Evolutionary conservation across 2,329 filamentous ascomycete genomes (phyloP).

Genomic region (Colletotrichum sp.): DNA sequence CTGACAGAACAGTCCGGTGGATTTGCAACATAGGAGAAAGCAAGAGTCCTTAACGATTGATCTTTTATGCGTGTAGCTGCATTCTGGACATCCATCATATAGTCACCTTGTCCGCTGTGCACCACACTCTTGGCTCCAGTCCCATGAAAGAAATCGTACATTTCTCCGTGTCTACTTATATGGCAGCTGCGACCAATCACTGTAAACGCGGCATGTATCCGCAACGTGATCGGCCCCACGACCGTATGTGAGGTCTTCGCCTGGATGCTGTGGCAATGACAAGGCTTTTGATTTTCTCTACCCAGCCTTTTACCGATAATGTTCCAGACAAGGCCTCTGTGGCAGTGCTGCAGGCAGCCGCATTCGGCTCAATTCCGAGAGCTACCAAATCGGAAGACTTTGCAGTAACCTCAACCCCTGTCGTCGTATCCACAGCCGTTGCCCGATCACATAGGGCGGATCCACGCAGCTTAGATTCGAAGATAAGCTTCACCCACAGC

Average conservation of each 20-base stretch:
- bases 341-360: neutral
- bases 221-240: neutral
- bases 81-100: neutral
- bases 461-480: neutral
- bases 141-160: neutral
- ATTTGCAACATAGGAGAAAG: neutral
- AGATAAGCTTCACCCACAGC: neutral
- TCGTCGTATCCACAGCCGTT: neutral
- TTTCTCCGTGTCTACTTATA: neutral
- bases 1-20: neutral
- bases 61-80: neutral
- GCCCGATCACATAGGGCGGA: neutral
- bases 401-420: neutral
- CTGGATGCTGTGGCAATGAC: neutral
- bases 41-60: neutral
- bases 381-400: neutral
- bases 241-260: neutral
- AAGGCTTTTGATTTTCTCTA: neutral
- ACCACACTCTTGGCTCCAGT: no score
- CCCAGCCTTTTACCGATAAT: no score
- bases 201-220: neutral
- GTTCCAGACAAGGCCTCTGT: neutral
- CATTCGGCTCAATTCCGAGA: neutral
- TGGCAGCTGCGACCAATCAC: neutral
- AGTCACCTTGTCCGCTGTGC: neutral